These are phyloP conservation scores for Hypericum androsaemum DNA, from an alignment of 345 rosid genomes.

Conservation along the genomic window DNA sequence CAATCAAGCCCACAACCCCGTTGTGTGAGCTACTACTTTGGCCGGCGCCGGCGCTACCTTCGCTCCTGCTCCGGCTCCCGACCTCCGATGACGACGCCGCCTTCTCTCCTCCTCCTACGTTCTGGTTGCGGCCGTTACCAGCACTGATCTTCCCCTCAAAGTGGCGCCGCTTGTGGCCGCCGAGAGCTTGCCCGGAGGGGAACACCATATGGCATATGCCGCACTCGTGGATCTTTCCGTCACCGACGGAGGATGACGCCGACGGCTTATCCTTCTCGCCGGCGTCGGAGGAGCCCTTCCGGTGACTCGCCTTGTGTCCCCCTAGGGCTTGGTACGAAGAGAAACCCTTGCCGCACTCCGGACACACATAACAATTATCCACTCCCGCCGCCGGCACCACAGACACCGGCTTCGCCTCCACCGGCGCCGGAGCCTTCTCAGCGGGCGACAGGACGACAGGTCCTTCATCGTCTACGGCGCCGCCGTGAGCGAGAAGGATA, in stretches of 20 bases:
- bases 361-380: slow-evolving; percentile 10
- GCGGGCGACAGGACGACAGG: too few species aligned
- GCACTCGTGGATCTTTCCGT: slow-evolving; percentile 19
- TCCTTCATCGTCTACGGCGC: neutral
- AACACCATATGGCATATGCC: slow-evolving; percentile 19
- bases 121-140: too few species aligned
- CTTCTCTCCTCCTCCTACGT: slow-evolving; percentile 1
- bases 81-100: too few species aligned
- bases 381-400: too few species aligned
- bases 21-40: too few species aligned
- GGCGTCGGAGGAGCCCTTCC: slow-evolving; percentile 6
- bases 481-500: slow-evolving; percentile 9
- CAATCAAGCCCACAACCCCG: too few species aligned
- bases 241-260: slow-evolving; percentile 5
- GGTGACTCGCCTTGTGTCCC: slow-evolving; percentile 25
- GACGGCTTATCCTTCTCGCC: slow-evolving; percentile 10
- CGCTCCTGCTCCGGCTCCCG: too few species aligned
- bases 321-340: slow-evolving; percentile 22
- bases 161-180: slow-evolving; percentile 41
- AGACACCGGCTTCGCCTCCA: neutral
- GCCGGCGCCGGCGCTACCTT: too few species aligned
- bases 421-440: too few species aligned
- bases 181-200: slow-evolving; percentile 36
- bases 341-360: slow-evolving; percentile 17
- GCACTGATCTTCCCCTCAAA: slow-evolving; percentile 14